These are phyloP conservation scores for Penicillium longicatenatum DNA, from an alignment of 495 filamentous ascomycete genomes.

Conservation along the genomic window DNA sequence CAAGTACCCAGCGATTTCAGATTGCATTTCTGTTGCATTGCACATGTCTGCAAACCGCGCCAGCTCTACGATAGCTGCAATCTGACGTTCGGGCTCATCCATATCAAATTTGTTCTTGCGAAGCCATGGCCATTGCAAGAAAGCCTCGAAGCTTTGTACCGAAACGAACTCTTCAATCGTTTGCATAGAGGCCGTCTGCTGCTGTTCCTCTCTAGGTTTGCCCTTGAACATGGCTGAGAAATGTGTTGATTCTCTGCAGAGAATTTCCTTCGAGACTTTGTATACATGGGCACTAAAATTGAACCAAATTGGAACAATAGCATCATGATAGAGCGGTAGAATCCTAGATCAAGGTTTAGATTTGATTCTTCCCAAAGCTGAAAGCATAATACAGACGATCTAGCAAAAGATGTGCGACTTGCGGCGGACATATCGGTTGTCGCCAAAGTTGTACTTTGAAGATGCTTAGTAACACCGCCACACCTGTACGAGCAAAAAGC, in stretches of 20 bases:
- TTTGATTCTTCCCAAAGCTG: background rate
- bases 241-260: conserved; percentile 30
- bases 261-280: conserved; percentile 17
- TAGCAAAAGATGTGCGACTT: background rate
- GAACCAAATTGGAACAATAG: conserved; percentile 2
- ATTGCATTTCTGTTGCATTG: background rate
- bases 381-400: background rate
- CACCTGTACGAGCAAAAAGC: too few species aligned
- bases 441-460: too few species aligned
- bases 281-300: conserved; percentile 1
- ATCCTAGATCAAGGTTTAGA: background rate
- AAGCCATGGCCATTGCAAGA: conserved; percentile 32
- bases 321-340: conserved; percentile 2
- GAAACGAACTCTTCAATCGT: conserved; percentile 30
- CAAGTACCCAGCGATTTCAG: background rate
- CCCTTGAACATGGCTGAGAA: conserved; percentile 34
- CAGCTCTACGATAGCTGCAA: conserved; percentile 20
- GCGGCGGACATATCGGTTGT: background rate
- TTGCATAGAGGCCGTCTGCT: conserved; percentile 26
- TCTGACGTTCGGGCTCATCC: conserved; percentile 14
- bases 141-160: conserved; percentile 25
- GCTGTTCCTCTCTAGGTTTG: conserved; percentile 27
- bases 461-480: too few species aligned
- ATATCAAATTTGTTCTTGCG: conserved; percentile 17
- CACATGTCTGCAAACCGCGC: conserved; percentile 3